Evolutionary conservation across 2,329 filamentous ascomycete genomes (phyloP).

Genomic region (Colletotrichum camelliae): DNA sequence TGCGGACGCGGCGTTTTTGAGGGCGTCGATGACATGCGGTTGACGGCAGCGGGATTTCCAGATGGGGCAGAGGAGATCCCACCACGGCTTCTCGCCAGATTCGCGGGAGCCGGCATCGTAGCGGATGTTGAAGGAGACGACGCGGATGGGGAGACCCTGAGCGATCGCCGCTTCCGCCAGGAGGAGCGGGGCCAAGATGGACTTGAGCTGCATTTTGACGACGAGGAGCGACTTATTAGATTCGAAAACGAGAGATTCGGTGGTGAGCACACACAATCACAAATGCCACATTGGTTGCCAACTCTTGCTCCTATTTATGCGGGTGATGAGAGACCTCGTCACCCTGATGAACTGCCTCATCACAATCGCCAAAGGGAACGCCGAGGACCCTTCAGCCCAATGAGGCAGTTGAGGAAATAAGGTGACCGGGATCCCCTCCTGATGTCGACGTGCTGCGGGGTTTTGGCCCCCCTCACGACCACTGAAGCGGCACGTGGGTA

Average conservation of each 20-base stretch:
- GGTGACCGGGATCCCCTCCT: not conserved
- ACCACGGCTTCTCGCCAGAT: constrained; percentile 65
- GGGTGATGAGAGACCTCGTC: not conserved
- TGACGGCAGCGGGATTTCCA: constrained; percentile 46
- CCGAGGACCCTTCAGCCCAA: not conserved
- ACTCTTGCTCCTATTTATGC: not conserved
- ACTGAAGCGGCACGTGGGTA: not conserved
- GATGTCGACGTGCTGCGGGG: not conserved
- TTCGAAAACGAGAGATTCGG: not conserved
- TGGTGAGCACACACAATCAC: not conserved
- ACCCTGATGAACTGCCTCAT: not conserved
- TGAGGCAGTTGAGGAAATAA: not conserved
- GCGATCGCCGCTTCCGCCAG: not conserved
- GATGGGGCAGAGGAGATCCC: constrained; percentile 29
- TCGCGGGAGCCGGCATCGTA: constrained; percentile 62
- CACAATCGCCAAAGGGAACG: not conserved
- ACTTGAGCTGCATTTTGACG: constrained; percentile 10
- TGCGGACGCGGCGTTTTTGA: constrained; percentile 57
- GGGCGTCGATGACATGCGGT: constrained; percentile 59
- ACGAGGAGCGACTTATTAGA: not conserved
- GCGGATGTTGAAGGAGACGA: constrained; percentile 71
- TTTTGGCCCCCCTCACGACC: not conserved
- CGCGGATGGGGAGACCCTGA: constrained; percentile 47
- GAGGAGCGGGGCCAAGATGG: not conserved
- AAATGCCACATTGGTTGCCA: not conserved